Conservation (phyloP, 495 filamentous ascomycete species). For the Aspergillus egyptiacus region DNA sequence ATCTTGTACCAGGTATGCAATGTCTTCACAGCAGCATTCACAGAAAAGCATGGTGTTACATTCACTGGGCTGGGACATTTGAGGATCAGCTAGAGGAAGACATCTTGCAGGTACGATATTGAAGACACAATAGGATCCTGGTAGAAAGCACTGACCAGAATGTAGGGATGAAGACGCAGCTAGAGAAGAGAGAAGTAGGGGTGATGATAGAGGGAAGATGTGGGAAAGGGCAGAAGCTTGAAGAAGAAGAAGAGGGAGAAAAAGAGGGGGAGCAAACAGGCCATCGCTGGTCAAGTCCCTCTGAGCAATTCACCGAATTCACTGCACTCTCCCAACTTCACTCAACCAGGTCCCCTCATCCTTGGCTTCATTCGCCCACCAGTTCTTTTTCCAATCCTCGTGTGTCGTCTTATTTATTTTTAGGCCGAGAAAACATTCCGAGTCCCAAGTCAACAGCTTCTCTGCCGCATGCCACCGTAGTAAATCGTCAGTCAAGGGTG, state of each 20-base stretch:
- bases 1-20: background rate
- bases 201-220: background rate
- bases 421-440: background rate
- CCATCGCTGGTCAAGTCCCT: background rate
- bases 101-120: background rate
- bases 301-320: background rate
- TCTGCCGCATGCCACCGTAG: background rate
- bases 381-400: too few species aligned
- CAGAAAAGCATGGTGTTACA: constrained; percentile 6
- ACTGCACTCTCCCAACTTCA: background rate
- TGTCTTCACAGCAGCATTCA: background rate
- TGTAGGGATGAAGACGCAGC: background rate
- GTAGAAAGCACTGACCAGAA: background rate
- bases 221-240: background rate
- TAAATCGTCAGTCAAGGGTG: background rate
- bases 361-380: background rate
- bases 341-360: background rate
- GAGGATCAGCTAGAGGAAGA: background rate
- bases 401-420: background rate
- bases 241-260: background rate
- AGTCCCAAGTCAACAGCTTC: background rate
- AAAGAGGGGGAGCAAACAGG: background rate
- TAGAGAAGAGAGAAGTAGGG: background rate
- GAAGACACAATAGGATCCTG: background rate
- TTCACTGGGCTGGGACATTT: background rate